Evolutionary conservation across 2,329 filamentous ascomycete species (phyloP).

Genomic region (Fusarium neocosmosporiellum): DNA sequence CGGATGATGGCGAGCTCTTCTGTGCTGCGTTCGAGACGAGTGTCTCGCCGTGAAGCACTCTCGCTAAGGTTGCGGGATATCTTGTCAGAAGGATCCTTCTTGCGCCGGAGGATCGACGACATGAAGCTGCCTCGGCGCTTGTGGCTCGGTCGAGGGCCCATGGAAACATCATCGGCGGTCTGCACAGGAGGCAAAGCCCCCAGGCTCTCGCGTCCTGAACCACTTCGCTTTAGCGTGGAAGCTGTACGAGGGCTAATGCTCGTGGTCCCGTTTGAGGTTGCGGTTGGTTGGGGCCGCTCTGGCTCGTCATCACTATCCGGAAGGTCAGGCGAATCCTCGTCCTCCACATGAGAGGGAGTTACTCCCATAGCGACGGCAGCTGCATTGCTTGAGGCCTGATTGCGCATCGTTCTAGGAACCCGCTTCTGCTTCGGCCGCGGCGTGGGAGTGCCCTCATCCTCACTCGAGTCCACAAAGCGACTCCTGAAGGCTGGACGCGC

Average conservation of each 20-base stretch:
- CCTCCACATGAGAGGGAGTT: constrained; percentile 57
- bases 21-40: constrained; percentile 68
- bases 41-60: constrained; percentile 71
- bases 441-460: constrained; percentile 61
- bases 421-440: constrained; percentile 46
- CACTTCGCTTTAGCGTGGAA: constrained; percentile 52
- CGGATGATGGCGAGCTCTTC: constrained; percentile 63
- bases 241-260: constrained; percentile 33
- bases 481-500: constrained; percentile 52
- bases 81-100: constrained; percentile 61
- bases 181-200: constrained; percentile 35
- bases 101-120: constrained; percentile 72
- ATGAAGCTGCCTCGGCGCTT: constrained; percentile 63
- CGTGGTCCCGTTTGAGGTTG: constrained; percentile 3
- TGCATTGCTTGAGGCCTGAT: constrained; percentile 44
- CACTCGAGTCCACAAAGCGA: constrained; percentile 79
- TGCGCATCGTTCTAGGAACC: constrained; percentile 49
- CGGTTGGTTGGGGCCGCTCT: constrained; percentile 30
- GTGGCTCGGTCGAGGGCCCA: constrained; percentile 42
- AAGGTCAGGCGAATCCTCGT: constrained; percentile 66
- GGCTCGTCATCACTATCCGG: constrained; percentile 68
- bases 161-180: constrained; percentile 31
- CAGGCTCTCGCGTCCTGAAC: constrained; percentile 55
- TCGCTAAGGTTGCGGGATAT: constrained; percentile 67
- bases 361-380: constrained; percentile 52